phyloP scores from a whole-genome alignment of 495 filamentous ascomycete genomes.

The Aspergillus incahuasiensis region DNA sequence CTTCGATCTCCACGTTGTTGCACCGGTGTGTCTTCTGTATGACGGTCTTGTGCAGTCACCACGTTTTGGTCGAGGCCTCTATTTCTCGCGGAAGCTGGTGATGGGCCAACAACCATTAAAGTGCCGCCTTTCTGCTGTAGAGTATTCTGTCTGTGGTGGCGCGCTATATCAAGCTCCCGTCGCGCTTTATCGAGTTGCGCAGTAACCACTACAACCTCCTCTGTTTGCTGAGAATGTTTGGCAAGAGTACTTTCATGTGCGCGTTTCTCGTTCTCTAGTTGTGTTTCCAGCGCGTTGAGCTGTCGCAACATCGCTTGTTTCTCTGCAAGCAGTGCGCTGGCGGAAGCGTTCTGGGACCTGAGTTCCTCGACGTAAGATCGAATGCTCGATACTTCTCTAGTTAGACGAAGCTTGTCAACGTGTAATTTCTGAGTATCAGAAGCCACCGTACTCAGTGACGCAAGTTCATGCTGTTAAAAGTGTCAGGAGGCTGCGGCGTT shows the following conservation, averaged over 20 bases:
- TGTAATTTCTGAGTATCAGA: conserved; percentile 66
- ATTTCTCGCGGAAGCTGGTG: conserved; percentile 51
- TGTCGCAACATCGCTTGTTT: conserved; percentile 73
- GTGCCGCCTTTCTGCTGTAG: conserved; percentile 26
- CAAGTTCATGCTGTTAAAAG: conserved; percentile 57
- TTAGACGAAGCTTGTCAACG: conserved; percentile 69
- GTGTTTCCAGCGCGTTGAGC: conserved; percentile 67
- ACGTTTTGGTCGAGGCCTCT: conserved; percentile 56
- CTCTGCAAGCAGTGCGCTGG: conserved; percentile 63
- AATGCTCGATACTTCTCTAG: conserved; percentile 63
- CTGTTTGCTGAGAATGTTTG: conserved; percentile 38
- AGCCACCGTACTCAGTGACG: conserved; percentile 54
- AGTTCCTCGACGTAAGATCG: conserved; percentile 78
- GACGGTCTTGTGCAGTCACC: conserved; percentile 59
- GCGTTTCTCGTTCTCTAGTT: conserved; percentile 74
- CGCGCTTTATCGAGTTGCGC: conserved; percentile 38
- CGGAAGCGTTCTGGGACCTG: conserved; percentile 59
- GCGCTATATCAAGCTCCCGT: conserved; percentile 29
- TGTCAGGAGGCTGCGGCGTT: neutral
- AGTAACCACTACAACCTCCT: conserved; percentile 45
- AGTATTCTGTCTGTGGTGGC: conserved; percentile 30
- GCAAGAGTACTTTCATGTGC: conserved; percentile 56
- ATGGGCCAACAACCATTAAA: neutral
- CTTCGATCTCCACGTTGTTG: conserved; percentile 31
- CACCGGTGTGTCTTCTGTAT: conserved; percentile 54